Evolutionary conservation across 495 filamentous ascomycete genomes (phyloP).

Genomic region (Cryomyces antarcticus): DNA sequence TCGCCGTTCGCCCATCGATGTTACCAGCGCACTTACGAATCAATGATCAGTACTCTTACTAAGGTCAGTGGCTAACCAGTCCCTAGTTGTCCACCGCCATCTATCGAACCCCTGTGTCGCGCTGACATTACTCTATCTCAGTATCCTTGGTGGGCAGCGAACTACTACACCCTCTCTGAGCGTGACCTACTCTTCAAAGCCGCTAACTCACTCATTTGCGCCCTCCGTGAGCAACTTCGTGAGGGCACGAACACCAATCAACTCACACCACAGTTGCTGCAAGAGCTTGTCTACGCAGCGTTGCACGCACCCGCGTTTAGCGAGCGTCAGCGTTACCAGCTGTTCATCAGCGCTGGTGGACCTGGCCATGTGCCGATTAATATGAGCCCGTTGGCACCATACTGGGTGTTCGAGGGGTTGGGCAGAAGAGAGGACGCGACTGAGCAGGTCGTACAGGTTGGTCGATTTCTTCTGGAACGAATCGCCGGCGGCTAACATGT

Average conservation of each 20-base stretch:
- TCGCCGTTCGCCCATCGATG: constrained; percentile 42
- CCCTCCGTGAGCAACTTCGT: constrained; percentile 22
- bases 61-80: constrained; percentile 27
- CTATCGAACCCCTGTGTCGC: neutral
- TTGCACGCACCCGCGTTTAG: constrained; percentile 14
- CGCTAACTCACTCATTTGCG: constrained; percentile 26
- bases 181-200: constrained; percentile 36
- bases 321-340: constrained; percentile 10
- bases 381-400: neutral
- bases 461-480: neutral
- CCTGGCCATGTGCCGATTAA: constrained; percentile 3
- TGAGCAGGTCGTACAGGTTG: constrained; percentile 7
- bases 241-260: constrained; percentile 13
- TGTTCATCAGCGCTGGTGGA: constrained; percentile 1
- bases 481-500: constrained; percentile 16
- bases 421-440: constrained; percentile 1
- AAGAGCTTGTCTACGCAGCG: constrained; percentile 9
- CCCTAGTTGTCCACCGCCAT: neutral
- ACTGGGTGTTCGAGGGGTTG: constrained; percentile 10
- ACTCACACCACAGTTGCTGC: constrained; percentile 32
- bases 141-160: constrained; percentile 48
- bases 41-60: constrained; percentile 49
- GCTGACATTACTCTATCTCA: constrained; percentile 6
- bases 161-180: constrained; percentile 41
- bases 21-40: constrained; percentile 55